Evolutionary conservation across 257 asterid genomes (phyloP).

Genomic region (Nicotiana obtusifolia): DNA sequence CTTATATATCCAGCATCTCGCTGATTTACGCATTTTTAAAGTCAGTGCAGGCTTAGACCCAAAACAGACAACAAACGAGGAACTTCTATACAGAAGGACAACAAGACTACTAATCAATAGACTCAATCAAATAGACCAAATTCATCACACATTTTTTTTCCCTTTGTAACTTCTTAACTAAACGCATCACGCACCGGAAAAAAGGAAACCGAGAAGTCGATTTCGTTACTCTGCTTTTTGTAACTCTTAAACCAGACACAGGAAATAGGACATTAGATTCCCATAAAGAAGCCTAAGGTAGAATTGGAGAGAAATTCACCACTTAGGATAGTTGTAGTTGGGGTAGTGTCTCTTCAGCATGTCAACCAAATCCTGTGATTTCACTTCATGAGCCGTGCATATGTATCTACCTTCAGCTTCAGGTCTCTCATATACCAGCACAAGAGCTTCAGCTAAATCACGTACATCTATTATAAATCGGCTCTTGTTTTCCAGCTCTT

Average conservation of each 20-base stretch:
- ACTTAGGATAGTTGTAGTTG: slow-evolving; percentile 52
- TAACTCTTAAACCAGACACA: neutral
- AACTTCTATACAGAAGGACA: neutral
- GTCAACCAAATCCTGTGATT: slow-evolving; percentile 37
- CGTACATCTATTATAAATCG: slow-evolving; percentile 55
- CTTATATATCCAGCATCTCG: neutral
- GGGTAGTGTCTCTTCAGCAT: slow-evolving; percentile 47
- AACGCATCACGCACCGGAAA: neutral
- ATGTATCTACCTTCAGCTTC: slow-evolving; percentile 73
- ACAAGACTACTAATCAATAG: neutral
- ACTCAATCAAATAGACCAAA: neutral
- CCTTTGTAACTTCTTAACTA: neutral
- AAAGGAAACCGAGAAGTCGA: neutral
- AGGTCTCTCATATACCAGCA: slow-evolving; percentile 47
- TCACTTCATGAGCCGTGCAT: slow-evolving; percentile 39
- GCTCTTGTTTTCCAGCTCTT: slow-evolving; percentile 32
- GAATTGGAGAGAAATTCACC: slow-evolving; percentile 26
- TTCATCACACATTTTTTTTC: neutral
- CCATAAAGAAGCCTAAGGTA: neutral
- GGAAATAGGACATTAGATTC: neutral
- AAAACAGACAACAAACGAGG: neutral
- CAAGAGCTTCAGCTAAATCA: slow-evolving; percentile 56
- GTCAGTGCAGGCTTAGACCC: neutral
- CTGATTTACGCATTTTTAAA: neutral
- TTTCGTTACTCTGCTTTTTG: neutral